These are phyloP conservation scores for Hypoxylon lienhwacheense DNA, from an alignment of 495 filamentous ascomycete genomes.

Conservation along the genomic window DNA sequence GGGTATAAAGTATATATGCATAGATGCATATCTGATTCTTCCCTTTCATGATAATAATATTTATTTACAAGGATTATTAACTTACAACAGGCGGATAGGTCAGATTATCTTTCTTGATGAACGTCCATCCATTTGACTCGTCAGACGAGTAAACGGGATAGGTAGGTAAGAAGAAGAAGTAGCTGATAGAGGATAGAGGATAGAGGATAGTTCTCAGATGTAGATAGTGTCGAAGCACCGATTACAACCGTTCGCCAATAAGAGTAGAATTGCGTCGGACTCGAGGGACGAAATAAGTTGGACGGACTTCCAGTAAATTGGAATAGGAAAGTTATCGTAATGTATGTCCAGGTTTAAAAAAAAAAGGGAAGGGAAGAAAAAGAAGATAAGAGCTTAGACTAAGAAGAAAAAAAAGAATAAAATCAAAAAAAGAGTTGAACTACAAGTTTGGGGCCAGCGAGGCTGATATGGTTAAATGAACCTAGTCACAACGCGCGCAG, in stretches of 20 bases:
- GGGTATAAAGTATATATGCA: neutral
- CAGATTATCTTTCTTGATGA: conserved; percentile 6
- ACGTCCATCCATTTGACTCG: conserved; percentile 8
- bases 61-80: conserved; percentile 18
- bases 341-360: conserved; percentile 6
- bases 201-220: neutral
- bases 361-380: conserved; percentile 20
- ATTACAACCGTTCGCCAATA: conserved; percentile 1
- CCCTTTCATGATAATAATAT: conserved; percentile 25
- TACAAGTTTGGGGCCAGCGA: conserved; percentile 20
- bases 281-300: conserved; percentile 5
- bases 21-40: conserved; percentile 2
- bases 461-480: conserved; percentile 36
- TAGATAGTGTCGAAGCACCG: conserved; percentile 7
- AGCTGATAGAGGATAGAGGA: neutral
- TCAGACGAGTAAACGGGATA: neutral
- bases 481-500: conserved; percentile 23
- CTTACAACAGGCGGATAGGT: conserved; percentile 4
- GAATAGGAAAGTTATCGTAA: conserved; percentile 26
- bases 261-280: conserved; percentile 5
- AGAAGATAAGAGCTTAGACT: conserved; percentile 19
- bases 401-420: conserved; percentile 5
- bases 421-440: neutral
- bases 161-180: neutral
- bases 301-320: conserved; percentile 13